Conservation (phyloP, 495 filamentous ascomycete species). For the Penicillium arizonense region DNA sequence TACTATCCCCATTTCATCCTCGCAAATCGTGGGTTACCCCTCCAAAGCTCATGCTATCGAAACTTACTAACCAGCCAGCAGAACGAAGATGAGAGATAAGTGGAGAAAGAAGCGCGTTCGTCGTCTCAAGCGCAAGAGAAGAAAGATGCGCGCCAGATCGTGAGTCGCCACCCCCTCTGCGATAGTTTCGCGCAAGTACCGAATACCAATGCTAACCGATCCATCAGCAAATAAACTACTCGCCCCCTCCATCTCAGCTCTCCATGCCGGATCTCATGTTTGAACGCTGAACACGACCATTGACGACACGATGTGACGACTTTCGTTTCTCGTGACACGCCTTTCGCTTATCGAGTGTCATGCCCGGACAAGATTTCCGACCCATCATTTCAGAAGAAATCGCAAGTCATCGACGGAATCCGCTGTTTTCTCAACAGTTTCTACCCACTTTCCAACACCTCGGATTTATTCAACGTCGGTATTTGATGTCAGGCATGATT, state of each 20-base stretch:
- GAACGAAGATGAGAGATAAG: slow-evolving; percentile 93
- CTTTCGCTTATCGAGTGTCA: slow-evolving; percentile 28
- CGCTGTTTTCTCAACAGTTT: slow-evolving; percentile 30
- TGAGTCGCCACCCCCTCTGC: slow-evolving; percentile 42
- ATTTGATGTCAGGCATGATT: slow-evolving; percentile 20
- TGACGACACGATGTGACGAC: slow-evolving; percentile 39
- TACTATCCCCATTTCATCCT: slow-evolving; percentile 52
- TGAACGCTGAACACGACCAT: slow-evolving; percentile 48
- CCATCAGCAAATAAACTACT: slow-evolving; percentile 70
- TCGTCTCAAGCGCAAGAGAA: slow-evolving; percentile 97
- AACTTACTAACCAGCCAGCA: slow-evolving; percentile 27
- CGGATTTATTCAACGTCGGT: slow-evolving; percentile 30
- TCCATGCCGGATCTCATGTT: slow-evolving; percentile 41
- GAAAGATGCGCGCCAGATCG: slow-evolving; percentile 96
- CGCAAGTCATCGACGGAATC: slow-evolving; percentile 31
- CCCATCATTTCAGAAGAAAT: slow-evolving; percentile 22
- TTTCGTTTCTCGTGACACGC: slow-evolving; percentile 34
- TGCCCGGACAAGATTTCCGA: slow-evolving; percentile 25
- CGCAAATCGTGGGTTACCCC: slow-evolving; percentile 49
- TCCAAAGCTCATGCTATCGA: slow-evolving; percentile 9
- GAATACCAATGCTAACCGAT: slow-evolving; percentile 24
- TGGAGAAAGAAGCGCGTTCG: slow-evolving; percentile 99
- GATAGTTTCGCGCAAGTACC: slow-evolving; percentile 8
- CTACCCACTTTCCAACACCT: slow-evolving; percentile 25
- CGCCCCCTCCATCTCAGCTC: slow-evolving; percentile 60